These are phyloP conservation scores for Nannochloris sp. DNA, from an alignment of 139 green algal genomes.

Conservation along the genomic window DNA sequence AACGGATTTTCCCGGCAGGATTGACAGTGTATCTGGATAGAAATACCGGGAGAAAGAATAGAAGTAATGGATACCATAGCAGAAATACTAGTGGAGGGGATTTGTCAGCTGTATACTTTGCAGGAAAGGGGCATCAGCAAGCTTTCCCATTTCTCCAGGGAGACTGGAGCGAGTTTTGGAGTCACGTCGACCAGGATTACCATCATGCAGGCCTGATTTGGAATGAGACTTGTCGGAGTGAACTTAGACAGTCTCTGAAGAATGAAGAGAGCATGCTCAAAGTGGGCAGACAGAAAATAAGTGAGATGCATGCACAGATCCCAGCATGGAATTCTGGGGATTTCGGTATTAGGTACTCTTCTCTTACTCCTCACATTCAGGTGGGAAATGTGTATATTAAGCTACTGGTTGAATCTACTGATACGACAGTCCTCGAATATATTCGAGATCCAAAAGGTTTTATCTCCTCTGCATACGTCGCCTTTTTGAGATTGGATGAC, in stretches of 20 bases:
- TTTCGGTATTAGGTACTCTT: constrained; percentile 74
- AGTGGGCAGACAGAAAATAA: constrained; percentile 22
- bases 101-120: not conserved
- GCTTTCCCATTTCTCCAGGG: not conserved
- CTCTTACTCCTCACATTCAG: constrained; percentile 57
- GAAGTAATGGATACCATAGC: not conserved
- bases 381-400: constrained; percentile 77
- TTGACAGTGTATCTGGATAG: constrained; percentile 33
- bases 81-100: not conserved
- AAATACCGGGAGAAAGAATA: not conserved
- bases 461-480: constrained; percentile 68
- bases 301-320: constrained; percentile 10
- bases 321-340: constrained; percentile 69
- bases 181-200: constrained; percentile 52
- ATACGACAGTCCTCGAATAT: constrained; percentile 47
- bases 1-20: constrained; percentile 57
- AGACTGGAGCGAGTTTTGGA: constrained; percentile 83
- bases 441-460: constrained; percentile 65
- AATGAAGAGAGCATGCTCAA: constrained; percentile 49
- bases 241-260: constrained; percentile 79
- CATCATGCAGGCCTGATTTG: constrained; percentile 77
- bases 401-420: constrained; percentile 71
- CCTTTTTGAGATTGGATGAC: constrained; percentile 63
- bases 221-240: constrained; percentile 68
- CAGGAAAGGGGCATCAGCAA: not conserved